These are phyloP conservation scores for Isabelozyma gotoi DNA, from an alignment of 805 yeast genomes.

Conservation along the genomic window DNA sequence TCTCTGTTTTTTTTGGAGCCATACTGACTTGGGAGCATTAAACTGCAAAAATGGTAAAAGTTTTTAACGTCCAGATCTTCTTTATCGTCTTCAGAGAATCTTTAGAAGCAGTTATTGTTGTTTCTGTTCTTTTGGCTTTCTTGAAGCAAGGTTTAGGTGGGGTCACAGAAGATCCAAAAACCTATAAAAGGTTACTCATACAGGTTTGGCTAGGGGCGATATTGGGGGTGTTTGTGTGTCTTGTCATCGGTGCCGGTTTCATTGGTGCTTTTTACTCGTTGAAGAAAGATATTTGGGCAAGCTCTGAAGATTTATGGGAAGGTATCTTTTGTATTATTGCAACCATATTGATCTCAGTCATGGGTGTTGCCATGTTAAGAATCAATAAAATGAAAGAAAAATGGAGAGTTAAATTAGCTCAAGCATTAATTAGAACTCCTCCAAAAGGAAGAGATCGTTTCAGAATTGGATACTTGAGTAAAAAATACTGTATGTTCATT, in stretches of 20 bases:
- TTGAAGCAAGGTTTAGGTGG: conserved; percentile 83
- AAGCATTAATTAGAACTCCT: conserved; percentile 68
- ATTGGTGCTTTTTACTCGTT: conserved; percentile 89
- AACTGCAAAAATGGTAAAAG: conserved; percentile 25
- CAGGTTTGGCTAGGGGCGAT: conserved; percentile 89
- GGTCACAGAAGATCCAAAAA: conserved; percentile 41
- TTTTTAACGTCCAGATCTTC: conserved; percentile 74
- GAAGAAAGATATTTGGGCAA: conserved; percentile 80
- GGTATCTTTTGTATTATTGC: conserved; percentile 93
- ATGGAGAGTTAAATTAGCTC: conserved; percentile 95
- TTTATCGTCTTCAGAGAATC: conserved; percentile 93
- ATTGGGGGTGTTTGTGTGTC: conserved; percentile 73
- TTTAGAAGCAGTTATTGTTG: conserved; percentile 87
- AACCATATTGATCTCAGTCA: conserved; percentile 78
- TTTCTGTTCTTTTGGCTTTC: conserved; percentile 89
- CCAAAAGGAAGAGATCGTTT: conserved; percentile 47
- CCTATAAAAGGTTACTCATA: conserved; percentile 60
- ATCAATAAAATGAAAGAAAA: conserved; percentile 94
- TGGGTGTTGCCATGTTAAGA: conserved; percentile 97
- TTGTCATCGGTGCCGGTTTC: conserved; percentile 86
- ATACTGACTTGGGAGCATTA: too few species aligned
- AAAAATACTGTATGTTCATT: conserved; percentile 84
- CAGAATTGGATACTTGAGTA: conserved; percentile 31
- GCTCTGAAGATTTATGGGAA: conserved; percentile 94
- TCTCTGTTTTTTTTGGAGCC: too few species aligned